Percentiles rank a stretch among this genome's conserved stretches.
These are phyloP conservation scores for Mycena indigotica DNA, from an alignment of 768 basidiomycete genomes.

Conservation along the genomic window DNA sequence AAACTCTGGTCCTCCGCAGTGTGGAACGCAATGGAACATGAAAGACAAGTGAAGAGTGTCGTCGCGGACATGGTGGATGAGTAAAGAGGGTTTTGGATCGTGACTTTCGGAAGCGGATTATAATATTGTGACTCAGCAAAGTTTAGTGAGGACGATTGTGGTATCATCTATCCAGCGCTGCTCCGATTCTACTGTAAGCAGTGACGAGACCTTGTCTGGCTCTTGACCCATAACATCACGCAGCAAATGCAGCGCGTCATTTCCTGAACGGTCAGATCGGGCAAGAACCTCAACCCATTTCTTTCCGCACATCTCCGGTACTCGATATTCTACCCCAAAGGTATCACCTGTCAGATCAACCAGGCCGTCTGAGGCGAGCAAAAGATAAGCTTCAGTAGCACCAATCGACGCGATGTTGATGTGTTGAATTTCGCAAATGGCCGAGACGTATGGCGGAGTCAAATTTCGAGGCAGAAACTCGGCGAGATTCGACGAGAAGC, in stretches of 20 bases:
- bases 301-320: conserved; percentile 27
- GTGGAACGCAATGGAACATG: conserved; percentile 86
- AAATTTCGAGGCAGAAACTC: conserved; percentile 46
- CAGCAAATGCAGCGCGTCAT: conserved; percentile 43
- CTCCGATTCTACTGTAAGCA: conserved; percentile 51
- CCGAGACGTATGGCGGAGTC: conserved; percentile 58
- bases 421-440: conserved; percentile 45
- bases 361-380: conserved; percentile 58
- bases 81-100: not conserved
- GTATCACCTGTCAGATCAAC: conserved; percentile 44
- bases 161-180: conserved; percentile 62
- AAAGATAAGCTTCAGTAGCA: conserved; percentile 35
- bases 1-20: conserved; percentile 82
- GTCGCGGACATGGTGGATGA: conserved; percentile 34
- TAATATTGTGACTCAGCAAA: conserved; percentile 22
- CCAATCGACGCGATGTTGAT: conserved; percentile 32
- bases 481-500: conserved; percentile 36
- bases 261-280: conserved; percentile 21
- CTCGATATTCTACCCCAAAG: conserved; percentile 30
- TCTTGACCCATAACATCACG: conserved; percentile 48
- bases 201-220: conserved; percentile 45
- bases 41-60: conserved; percentile 80
- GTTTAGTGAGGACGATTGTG: conserved; percentile 46
- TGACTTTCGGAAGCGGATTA: not conserved
- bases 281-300: conserved; percentile 42